Conservation (phyloP, 78 protist species). For the Dictyostelium intermedium region DNA sequence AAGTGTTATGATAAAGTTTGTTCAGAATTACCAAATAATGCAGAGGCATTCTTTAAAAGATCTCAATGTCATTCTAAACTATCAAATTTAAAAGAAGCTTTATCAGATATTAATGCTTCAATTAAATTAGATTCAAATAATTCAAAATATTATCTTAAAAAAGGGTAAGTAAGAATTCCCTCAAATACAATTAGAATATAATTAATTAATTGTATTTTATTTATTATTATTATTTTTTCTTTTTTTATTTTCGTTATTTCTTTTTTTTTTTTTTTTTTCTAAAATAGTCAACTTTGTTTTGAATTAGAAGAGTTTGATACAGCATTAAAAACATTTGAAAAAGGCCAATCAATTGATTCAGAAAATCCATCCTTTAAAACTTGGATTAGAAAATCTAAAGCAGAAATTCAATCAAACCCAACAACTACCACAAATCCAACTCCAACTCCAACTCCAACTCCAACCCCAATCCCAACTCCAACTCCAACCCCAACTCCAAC, state of each 20-base stretch:
- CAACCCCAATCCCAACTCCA: conserved; percentile 3
- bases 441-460: not conserved
- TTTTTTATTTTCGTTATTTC: not conserved
- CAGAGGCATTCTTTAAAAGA: conserved; percentile 53
- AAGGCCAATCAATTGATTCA: conserved; percentile 70
- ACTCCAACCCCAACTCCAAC: not conserved
- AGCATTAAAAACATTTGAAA: conserved; percentile 83
- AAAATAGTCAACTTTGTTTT: conserved; percentile 73
- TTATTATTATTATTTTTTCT: not conserved
- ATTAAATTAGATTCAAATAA: conserved; percentile 78
- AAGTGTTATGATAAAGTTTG: conserved; percentile 53
- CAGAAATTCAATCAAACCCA: conserved; percentile 65
- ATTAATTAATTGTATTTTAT: not conserved
- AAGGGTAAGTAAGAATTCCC: conserved; percentile 54
- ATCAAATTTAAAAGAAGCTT: conserved; percentile 44
- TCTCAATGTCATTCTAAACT: conserved; percentile 70
- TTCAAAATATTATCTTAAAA: conserved; percentile 76
- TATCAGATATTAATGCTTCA: conserved; percentile 70
- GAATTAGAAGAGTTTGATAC: conserved; percentile 81
- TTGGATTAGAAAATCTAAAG: conserved; percentile 85
- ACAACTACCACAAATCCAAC: conserved; percentile 5
- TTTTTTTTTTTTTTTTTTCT: not conserved
- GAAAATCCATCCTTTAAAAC: conserved; percentile 55
- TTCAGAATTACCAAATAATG: not conserved
- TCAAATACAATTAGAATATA: not conserved